Evolutionary conservation across 2,329 filamentous ascomycete species (phyloP).

Genomic region (Aspergillus sp.): DNA sequence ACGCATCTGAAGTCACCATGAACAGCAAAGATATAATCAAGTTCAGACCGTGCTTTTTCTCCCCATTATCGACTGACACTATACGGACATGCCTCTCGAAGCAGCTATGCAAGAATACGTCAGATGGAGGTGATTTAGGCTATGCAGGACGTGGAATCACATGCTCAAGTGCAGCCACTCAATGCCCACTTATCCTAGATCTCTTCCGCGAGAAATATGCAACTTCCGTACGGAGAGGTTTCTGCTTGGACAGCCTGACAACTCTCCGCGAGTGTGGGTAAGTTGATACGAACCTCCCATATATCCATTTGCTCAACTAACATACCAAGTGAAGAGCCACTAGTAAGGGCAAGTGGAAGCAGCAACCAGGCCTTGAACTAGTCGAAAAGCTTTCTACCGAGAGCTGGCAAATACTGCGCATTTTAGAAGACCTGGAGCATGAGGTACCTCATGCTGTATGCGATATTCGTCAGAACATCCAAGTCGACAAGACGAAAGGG

Average conservation of each 20-base stretch:
- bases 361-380: not conserved
- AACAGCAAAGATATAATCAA: not conserved
- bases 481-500: not conserved
- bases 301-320: not conserved
- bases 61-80: not conserved
- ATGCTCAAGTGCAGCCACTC: no score
- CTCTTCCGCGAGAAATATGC: not conserved
- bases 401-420: conserved; percentile 5
- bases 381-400: not conserved
- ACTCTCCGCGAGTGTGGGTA: not conserved
- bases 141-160: not conserved
- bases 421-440: conserved; percentile 11
- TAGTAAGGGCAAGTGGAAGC: not conserved
- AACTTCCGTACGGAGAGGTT: not conserved
- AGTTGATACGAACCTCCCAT: not conserved
- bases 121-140: not conserved
- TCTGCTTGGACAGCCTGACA: not conserved
- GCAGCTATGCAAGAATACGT: not conserved
- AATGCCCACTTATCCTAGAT: not conserved
- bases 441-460: conserved; percentile 1
- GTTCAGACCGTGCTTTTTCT: not conserved
- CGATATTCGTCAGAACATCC: conserved; percentile 1
- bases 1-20: not conserved
- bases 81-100: not conserved
- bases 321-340: not conserved